These are phyloP conservation scores for Entamoeba invadens DNA, from an alignment of 208 protist genomes.

Conservation along the genomic window DNA sequence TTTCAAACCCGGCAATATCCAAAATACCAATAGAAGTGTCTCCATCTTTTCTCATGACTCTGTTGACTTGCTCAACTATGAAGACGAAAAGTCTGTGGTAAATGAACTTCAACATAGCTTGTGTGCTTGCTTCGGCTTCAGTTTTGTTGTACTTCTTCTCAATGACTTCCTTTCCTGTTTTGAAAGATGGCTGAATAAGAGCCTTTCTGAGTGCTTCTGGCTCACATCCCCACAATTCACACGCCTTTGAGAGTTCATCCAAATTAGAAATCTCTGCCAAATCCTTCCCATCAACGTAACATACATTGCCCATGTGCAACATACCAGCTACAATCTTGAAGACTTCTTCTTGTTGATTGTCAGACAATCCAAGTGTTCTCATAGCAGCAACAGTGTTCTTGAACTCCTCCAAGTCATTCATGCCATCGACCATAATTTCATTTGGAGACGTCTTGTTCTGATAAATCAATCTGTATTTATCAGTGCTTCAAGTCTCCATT, in stretches of 20 bases:
- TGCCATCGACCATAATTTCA: neutral
- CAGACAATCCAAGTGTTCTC: neutral
- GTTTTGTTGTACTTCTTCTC: neutral
- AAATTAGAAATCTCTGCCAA: neutral
- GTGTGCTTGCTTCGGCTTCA: neutral
- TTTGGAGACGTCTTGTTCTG: neutral
- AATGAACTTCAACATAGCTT: neutral
- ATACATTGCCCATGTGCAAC: neutral
- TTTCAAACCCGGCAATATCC: constrained; percentile 82
- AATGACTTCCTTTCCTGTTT: neutral
- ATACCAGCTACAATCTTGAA: constrained; percentile 4
- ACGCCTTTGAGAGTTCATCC: neutral
- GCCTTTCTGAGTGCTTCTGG: neutral
- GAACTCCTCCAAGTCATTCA: constrained; percentile 1
- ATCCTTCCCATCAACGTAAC: neutral
- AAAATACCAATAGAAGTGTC: constrained; percentile 61
- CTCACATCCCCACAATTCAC: neutral
- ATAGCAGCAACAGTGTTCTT: neutral
- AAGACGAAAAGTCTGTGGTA: neutral
- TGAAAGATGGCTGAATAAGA: neutral
- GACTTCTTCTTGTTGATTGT: neutral
- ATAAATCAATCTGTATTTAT: neutral
- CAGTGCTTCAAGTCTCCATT: neutral
- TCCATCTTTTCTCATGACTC: neutral
- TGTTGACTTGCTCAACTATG: neutral